Conservation (phyloP, 306 rosid genomes). For the Quercus berberidifolia region DNA sequence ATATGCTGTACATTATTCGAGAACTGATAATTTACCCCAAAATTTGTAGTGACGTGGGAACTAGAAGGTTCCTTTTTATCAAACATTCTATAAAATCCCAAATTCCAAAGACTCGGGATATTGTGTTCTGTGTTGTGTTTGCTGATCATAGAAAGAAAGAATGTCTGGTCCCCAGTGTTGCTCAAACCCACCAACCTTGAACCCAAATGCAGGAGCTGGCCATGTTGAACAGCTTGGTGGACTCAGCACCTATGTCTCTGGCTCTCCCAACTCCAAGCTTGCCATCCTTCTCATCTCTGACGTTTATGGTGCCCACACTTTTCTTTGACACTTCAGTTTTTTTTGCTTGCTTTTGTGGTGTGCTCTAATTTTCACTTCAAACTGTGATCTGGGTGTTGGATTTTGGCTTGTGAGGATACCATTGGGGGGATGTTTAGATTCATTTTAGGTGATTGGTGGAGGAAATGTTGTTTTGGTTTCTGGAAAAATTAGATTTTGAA, state of each 20-base stretch:
- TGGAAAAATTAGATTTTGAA: too few relatives aligned
- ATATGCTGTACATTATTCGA: too few relatives aligned
- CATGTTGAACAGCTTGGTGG: conserved; percentile 46
- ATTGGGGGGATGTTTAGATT: too few relatives aligned
- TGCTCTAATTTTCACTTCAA: neutral
- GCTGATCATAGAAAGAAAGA: neutral
- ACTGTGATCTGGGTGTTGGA: neutral
- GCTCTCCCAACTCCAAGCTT: conserved; percentile 48
- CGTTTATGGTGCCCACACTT: conserved; percentile 32
- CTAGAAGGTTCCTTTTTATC: too few relatives aligned
- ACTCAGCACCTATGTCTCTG: conserved; percentile 43
- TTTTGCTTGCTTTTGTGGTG: neutral
- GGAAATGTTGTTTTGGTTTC: too few relatives aligned
- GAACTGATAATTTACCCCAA: too few relatives aligned
- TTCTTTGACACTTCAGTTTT: neutral
- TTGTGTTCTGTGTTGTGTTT: too few relatives aligned
- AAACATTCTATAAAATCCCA: too few relatives aligned
- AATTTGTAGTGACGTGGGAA: too few relatives aligned
- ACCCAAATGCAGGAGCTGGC: conserved; percentile 52
- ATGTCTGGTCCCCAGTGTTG: conserved; percentile 73
- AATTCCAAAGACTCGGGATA: too few relatives aligned
- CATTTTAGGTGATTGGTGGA: too few relatives aligned
- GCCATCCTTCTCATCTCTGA: conserved; percentile 60
- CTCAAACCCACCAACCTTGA: conserved; percentile 61
- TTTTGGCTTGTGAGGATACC: neutral